Percentiles rank a stretch among this genome's conserved stretches.
phyloP scores from a whole-genome alignment of 2,329 filamentous ascomycete species.

The Verticillium tricorpus region DNA sequence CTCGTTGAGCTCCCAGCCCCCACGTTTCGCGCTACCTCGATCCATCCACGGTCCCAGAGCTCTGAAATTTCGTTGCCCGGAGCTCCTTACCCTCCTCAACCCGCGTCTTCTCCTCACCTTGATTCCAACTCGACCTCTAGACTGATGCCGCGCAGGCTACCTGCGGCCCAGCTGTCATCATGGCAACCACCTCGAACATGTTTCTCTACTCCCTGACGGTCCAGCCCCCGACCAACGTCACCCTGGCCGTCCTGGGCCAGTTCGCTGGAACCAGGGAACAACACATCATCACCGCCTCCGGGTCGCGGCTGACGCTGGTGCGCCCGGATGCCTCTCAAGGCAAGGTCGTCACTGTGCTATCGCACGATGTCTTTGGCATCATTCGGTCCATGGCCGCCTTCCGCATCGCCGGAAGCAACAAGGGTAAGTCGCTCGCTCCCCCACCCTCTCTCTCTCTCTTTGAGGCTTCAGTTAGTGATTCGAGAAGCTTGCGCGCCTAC shows the following conservation, averaged over 20 bases:
- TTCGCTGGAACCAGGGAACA: conserved; percentile 96
- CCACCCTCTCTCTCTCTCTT: conserved; percentile 22
- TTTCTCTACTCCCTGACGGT: conserved; percentile 98
- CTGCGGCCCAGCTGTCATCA: conserved; percentile 50
- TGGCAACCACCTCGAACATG: conserved; percentile 98
- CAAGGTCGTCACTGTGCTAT: conserved; percentile 79
- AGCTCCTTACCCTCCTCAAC: background rate
- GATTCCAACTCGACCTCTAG: background rate
- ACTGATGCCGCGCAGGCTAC: conserved; percentile 43
- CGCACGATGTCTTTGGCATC: conserved; percentile 95
- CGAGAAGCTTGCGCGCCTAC: conserved; percentile 13
- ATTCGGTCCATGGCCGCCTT: conserved; percentile 86
- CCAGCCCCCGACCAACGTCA: conserved; percentile 84
- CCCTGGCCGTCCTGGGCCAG: conserved; percentile 88
- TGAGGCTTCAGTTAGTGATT: conserved; percentile 65
- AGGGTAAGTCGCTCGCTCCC: conserved; percentile 65
- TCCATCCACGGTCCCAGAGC: background rate
- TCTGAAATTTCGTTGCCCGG: conserved; percentile 3
- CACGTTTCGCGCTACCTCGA: background rate
- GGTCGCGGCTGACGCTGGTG: conserved; percentile 82
- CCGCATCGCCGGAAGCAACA: conserved; percentile 85
- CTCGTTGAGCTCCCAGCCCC: background rate
- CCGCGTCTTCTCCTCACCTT: background rate
- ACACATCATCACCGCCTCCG: conserved; percentile 91
- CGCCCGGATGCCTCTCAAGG: conserved; percentile 81